These are phyloP conservation scores for Echinosophora koreensis DNA, from an alignment of 306 rosid species.

Conservation along the genomic window DNA sequence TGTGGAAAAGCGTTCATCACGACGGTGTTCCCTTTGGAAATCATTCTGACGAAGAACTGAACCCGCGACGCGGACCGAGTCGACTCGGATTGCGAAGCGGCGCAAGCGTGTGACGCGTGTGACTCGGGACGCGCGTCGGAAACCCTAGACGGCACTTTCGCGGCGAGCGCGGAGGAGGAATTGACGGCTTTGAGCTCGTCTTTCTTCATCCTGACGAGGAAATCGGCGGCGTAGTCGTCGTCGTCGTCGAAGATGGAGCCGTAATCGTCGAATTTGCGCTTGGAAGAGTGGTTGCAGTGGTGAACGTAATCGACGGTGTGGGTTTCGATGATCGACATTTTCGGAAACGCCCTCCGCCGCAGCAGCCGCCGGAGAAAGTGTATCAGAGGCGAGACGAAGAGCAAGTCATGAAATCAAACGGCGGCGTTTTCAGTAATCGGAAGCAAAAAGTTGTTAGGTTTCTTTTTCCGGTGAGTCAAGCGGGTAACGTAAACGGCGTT, in stretches of 20 bases:
- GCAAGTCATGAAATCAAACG: neutral
- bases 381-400: neutral
- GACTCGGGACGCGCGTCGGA: slow-evolving; percentile 47
- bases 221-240: slow-evolving; percentile 44
- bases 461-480: neutral
- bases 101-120: slow-evolving; percentile 21
- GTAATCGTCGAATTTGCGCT: slow-evolving; percentile 75
- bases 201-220: slow-evolving; percentile 60
- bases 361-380: neutral
- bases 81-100: slow-evolving; percentile 25
- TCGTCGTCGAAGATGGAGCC: slow-evolving; percentile 54
- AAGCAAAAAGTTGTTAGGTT: neutral
- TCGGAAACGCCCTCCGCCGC: slow-evolving; percentile 57
- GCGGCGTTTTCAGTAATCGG: neutral
- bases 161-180: slow-evolving; percentile 39
- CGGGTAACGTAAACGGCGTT: neutral
- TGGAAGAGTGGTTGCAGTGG: slow-evolving; percentile 48
- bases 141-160: slow-evolving; percentile 46
- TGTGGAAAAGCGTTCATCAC: slow-evolving; percentile 63
- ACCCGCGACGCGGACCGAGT: slow-evolving; percentile 46
- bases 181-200: slow-evolving; percentile 59
- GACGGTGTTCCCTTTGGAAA: slow-evolving; percentile 53
- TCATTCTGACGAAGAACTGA: slow-evolving; percentile 72
- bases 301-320: slow-evolving; percentile 51
- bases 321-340: slow-evolving; percentile 64